Base-by-base conservation (phyloP, 2,329 filamentous ascomycete genomes). In the Pseudogymnoascus destructans region DNA sequence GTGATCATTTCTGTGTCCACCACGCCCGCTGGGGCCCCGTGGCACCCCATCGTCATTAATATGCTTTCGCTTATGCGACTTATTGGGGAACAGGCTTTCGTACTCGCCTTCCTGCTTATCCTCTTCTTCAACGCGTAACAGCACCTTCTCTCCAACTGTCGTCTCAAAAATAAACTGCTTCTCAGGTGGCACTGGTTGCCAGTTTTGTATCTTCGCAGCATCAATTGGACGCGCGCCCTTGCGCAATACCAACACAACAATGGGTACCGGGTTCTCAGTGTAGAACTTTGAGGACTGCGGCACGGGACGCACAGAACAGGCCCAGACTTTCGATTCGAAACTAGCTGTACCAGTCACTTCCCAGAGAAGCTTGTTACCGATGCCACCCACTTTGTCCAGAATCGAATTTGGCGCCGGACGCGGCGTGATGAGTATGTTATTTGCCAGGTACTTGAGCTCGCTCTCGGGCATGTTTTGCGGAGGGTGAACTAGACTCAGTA, bases 341-440 rank as follows among this genome's bases (percentile, higher is more conserved):
- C 79, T 82, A 0, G 83, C 89, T 5, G 85, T 82, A 35, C 85
- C 89, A 0, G 83, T 87, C 3, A 95, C 85, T 69, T 88, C 82
- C 89, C 92, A 98, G 38, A 75, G 82, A 72, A 95, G 79, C 71
- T 86, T 92, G 65, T 81, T 84, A 32, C 90, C 89, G 67, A 95
- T 82, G 25, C 92, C 92, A 40, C 93, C 93, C 9, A 93, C 86
- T 70, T 89, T 93, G 57, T 87, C 80, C 30, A 96, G 74, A 19
- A 95, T 85, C 63, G 78, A 80, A 56, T 79, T 76, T 2, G 86
- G 82, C 55, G 86, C 88, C 0, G 86, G 83, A 9, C 87, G 84
- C 1, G 89, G 85, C 35, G 86, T 87, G 68, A 98, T 97, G 66
- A 96, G 79, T 65, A 98, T 91, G 71, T 86, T 92, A 72, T 95